A percentile compares a stretch with the other conserved stretches of the same genome.
phyloP scores from a whole-genome alignment of 306 rosid species.

The Bauhinia variegata region DNA sequence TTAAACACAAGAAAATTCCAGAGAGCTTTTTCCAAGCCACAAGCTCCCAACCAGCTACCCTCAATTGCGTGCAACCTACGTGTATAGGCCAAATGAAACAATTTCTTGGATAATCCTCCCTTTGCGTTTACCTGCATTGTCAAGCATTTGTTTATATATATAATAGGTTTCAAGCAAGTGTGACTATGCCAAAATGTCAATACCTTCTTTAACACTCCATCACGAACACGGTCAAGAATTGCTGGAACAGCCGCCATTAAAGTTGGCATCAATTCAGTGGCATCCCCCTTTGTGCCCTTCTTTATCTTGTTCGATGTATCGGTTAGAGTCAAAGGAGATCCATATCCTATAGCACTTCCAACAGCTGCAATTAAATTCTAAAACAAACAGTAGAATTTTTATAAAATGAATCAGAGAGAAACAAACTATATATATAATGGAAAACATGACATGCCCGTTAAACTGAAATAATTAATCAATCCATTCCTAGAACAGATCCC shows the following conservation, averaged over 20 bases:
- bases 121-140: constrained; percentile 70
- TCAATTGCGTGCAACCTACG: constrained; percentile 83
- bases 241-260: constrained; percentile 95
- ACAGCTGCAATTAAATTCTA: constrained; percentile 79
- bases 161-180: constrained; percentile 15
- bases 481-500: constrained; percentile 27
- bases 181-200: constrained; percentile 32
- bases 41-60: constrained; percentile 97
- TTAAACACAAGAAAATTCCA: constrained; percentile 84
- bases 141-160: constrained; percentile 30
- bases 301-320: constrained; percentile 96
- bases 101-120: constrained; percentile 76
- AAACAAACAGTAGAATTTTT: constrained; percentile 41
- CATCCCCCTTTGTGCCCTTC: constrained; percentile 86
- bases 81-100: constrained; percentile 86
- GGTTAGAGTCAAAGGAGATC: constrained; percentile 88
- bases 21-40: constrained; percentile 80
- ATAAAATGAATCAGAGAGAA: constrained; percentile 31
- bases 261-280: constrained; percentile 75
- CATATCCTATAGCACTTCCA: constrained; percentile 94
- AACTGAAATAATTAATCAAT: constrained; percentile 33
- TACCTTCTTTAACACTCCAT: constrained; percentile 92
- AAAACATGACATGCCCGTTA: constrained; percentile 5
- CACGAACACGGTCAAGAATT: constrained; percentile 95
- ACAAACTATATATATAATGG: background rate